These are phyloP conservation scores for Boletus rufocinnamomeus DNA, from an alignment of 768 basidiomycete genomes.

Conservation along the genomic window DNA sequence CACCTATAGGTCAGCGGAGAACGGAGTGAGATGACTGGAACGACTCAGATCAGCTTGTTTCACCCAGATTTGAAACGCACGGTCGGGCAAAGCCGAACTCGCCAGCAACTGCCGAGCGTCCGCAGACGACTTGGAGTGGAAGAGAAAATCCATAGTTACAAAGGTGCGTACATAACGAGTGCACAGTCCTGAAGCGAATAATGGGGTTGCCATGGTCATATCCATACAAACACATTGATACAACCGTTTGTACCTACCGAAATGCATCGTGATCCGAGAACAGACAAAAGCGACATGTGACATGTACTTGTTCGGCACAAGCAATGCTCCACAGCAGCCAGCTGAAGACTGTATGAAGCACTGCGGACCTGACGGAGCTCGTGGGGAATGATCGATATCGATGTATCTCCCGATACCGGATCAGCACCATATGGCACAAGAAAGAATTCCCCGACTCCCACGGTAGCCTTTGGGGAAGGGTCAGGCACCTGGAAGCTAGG, in stretches of 20 bases:
- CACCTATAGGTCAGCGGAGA: not conserved
- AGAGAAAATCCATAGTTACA: not conserved
- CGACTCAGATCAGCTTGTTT: not conserved
- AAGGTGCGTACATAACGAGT: too few species aligned
- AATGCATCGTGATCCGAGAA: not conserved
- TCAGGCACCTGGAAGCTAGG: too few species aligned
- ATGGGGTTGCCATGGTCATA: not conserved
- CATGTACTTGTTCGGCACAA: too few species aligned
- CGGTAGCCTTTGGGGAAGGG: too few species aligned
- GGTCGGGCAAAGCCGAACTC: not conserved
- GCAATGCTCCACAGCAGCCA: too few species aligned
- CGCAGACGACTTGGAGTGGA: not conserved
- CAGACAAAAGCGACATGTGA: not conserved
- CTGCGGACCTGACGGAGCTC: not conserved
- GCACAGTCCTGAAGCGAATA: not conserved
- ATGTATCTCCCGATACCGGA: too few species aligned
- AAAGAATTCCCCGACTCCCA: too few species aligned
- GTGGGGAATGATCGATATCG: too few species aligned
- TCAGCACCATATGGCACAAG: not conserved
- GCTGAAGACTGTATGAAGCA: too few species aligned
- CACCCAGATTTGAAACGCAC: not conserved
- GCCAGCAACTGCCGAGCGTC: not conserved
- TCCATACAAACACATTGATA: too few species aligned
- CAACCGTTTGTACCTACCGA: too few species aligned
- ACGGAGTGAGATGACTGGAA: not conserved